Evolutionary conservation across 306 rosid genomes (phyloP), one percentile per base, ranked within the genome.

Genomic region (Rubus idaeus): DNA sequence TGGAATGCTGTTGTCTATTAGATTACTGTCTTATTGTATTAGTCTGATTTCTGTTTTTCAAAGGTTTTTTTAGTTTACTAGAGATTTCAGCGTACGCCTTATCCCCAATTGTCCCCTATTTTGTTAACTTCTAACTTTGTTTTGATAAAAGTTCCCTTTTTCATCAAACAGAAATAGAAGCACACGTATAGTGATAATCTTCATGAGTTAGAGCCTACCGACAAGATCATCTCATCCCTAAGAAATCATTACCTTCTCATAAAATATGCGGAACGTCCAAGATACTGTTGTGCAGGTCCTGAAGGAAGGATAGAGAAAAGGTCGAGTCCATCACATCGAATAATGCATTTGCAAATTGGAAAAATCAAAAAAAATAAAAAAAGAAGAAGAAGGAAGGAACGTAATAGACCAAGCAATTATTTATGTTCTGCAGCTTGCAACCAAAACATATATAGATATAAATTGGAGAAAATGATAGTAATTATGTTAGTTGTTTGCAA

Each of bases 221-320:
- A 49, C 39, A 17, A 13, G 8, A 71, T 61, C 60, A 55, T 30
- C 58, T 67, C 21, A 70, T 63, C 46, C 74, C 50, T 46, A 35
- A 58, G 71, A 18, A 60, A 52, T 49, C 37, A 77, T 87, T 85
- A 92, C 96, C 97, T 92, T 92, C 86, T 92, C 96, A 75, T 90
- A 92, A 76, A 92, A 92, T 76, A 84, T 88, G 83, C 97, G 91
- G 76, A 92, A 92, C 1, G 97, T 92, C 97, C 96, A 92, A 49
- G 97, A 92, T 78, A 92, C 97, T 55, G 97, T 92, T 37, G 97
- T 92, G 77, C 97, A 92, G 10, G 97, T 92, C 91, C 97, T 91
- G 89, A 53, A 68, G 80, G 79, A 81, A 70, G 80, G 50, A 85
- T 46, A 65, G 66, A 81, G 71, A 66, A 50, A 49, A 10, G 39